Percentiles rank a stretch among this genome's conserved stretches.
phyloP scores from a whole-genome alignment of 2,329 filamentous ascomycete genomes.

The Penicillium sp. region DNA sequence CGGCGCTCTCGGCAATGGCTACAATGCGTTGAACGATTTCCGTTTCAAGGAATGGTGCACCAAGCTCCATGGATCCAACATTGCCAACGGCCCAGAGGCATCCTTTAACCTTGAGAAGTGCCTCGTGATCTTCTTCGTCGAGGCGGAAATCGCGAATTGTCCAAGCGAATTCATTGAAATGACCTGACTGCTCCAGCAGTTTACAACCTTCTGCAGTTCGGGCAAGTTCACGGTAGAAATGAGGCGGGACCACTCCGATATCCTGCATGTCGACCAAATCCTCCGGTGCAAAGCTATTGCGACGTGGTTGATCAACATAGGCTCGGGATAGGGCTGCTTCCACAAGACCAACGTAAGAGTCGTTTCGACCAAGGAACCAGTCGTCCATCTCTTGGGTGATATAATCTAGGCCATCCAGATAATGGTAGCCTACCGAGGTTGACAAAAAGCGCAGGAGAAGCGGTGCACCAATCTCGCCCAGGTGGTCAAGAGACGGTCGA shows the following conservation, averaged over 20 bases:
- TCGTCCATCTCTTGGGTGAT: conserved; percentile 99
- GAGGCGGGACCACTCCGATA: conserved; percentile 73
- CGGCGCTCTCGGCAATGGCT: conserved; percentile 79
- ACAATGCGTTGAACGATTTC: conserved; percentile 88
- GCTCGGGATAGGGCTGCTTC: conserved; percentile 92
- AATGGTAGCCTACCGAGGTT: conserved; percentile 96
- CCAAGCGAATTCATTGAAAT: conserved; percentile 88
- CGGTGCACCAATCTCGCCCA: conserved; percentile 94
- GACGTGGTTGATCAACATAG: conserved; percentile 59
- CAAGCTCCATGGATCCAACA: conserved; percentile 96
- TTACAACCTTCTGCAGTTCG: conserved; percentile 90
- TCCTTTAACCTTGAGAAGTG: conserved; percentile 90
- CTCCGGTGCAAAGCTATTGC: conserved; percentile 52
- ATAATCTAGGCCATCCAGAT: conserved; percentile 93
- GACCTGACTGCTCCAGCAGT: conserved; percentile 85
- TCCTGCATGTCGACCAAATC: conserved; percentile 60
- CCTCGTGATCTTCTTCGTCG: conserved; percentile 79
- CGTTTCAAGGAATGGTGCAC: conserved; percentile 85
- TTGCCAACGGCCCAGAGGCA: conserved; percentile 98
- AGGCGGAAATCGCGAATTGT: conserved; percentile 87
- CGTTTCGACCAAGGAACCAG: conserved; percentile 96
- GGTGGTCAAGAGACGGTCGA: conserved; percentile 86
- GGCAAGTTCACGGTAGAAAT: conserved; percentile 95
- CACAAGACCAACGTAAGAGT: conserved; percentile 90
- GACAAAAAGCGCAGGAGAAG: conserved; percentile 88